These are phyloP conservation scores for Suhomyces ambrosiae DNA, from an alignment of 1,139 yeast genomes.

Conservation along the genomic window DNA sequence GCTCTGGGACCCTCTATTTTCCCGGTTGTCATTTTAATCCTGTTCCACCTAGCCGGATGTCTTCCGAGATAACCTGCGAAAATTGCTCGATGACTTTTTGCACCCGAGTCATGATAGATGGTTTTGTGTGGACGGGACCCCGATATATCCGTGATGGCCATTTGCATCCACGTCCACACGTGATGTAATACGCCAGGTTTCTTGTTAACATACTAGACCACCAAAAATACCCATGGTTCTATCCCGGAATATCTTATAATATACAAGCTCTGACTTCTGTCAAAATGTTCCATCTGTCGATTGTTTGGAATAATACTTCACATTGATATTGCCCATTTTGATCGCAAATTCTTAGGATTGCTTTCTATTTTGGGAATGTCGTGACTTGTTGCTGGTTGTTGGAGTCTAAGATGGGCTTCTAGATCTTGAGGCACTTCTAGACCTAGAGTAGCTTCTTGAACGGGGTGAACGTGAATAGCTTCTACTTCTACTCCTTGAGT, in stretches of 20 bases:
- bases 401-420: constrained; percentile 24
- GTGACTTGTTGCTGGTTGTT: constrained; percentile 22
- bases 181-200: no score
- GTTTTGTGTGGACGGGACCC: constrained; percentile 2
- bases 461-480: no score
- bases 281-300: no score
- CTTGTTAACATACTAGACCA: no score
- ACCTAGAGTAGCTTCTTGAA: constrained; percentile 19
- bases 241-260: no score
- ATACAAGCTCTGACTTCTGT: no score
- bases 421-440: constrained; percentile 8
- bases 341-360: neutral
- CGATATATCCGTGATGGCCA: constrained; percentile 5
- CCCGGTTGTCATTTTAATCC: neutral
- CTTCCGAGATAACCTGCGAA: constrained; percentile 8
- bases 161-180: neutral
- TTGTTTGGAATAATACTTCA: no score
- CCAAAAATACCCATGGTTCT: no score
- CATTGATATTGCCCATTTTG: no score
- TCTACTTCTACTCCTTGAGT: constrained; percentile 15
- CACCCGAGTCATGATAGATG: constrained; percentile 4
- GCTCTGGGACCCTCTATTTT: neutral
- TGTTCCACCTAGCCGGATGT: neutral
- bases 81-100: constrained; percentile 1
- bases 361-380: constrained; percentile 1